Evolutionary conservation across 208 protist genomes (phyloP), one percentile per base, ranked within the genome.

Genomic region (Phytomonas serpens): DNA sequence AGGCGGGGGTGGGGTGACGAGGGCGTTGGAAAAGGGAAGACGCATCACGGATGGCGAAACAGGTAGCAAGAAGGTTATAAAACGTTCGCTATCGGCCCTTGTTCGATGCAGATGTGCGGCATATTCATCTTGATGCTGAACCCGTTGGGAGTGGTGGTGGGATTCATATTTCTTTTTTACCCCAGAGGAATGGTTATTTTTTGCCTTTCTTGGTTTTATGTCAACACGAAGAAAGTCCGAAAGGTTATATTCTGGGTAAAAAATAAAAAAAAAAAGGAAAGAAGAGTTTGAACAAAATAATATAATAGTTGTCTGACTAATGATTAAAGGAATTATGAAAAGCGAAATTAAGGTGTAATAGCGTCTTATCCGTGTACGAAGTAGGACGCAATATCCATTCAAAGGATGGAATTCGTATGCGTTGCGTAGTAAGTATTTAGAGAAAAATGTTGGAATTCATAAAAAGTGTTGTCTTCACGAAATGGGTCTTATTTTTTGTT

Each of bases 141-240:
- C 2, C 9, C 40, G 34, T 47, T 47, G 40, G 14, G 14, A 47
- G 14, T 10, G 14, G 1, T 14, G 14, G 14, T 11, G 14, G 40
- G 14, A 11, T 42, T 63, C 30, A 31, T 40, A n/a, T 77, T 67
- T 71, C 65, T 33, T 61, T 78, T 67, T 63, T 69, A 61, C 29
- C 64, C 33, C 27, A 62, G 51, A 32, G 23, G 74, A 62, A 11
- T 61, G 29, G 32, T 66, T 52, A 57, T 52, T 72, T 71, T 77
- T 64, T 40, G 7, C 10, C 38, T 67, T 16, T 76, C 13, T 64
- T 71, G 31, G 38, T 64, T 19, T 23, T 47, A 3, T 10, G 40
- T 47, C 14, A 19, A 10, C 6, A 47, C 14, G 40, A 19, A 47
- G 40, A 47, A 47, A 47, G 14, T 23, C 4, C 7, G 14, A 47